Base-by-base conservation (phyloP, 1,284 basidiomycete genomes). In the Retiboletus flavoniger region DNA sequence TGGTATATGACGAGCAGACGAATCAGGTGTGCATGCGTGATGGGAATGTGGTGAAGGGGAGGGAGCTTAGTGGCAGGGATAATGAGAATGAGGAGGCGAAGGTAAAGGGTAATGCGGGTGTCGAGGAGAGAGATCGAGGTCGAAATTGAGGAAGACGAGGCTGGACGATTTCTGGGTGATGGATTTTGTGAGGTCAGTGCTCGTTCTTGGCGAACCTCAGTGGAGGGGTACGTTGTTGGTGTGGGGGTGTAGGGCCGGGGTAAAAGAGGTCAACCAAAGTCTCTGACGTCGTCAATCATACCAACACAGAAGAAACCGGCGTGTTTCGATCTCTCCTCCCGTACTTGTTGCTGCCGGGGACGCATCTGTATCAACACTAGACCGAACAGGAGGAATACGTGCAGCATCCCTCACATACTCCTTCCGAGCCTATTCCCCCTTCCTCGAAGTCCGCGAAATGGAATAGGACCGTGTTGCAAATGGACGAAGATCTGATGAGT, bases 131-230 rank as follows among this genome's bases (percentile, higher is more conserved):
- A 60, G 55, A 28, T 50, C 64, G 13, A 60, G 52, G 42, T 57
- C 43, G 26, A 57, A 58, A 21, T 42, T 57, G 53, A 61, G 63
- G 44, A 80, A 83, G 55, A 74, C 70, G 52, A 75, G 87, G 54
- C 61, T 90, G 65, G 84, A 87, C 62, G 89, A 91, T 67, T 83
- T 91, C 60, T 92, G 87, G 90, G 77, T 74, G 63, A 86, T 90
- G 83, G 76, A 72, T 47, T 69, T 91, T 41, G 68, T 78, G 53
- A 78, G 88, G 88, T 88, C 57, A 31, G 62, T 35, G 9, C 4
- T 24, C 6, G 13, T 7, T 9, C 5, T 29, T 29, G 40, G 11
- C 4, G 16, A 28, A 21, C 14, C 16, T 41, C 0, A 26, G 9
- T 35, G 5, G 2, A 32, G 10, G 41, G 26, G 5, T 9, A 5